Conservation (phyloP, 768 basidiomycete species). For the Agrocybe chaxingu region DNA sequence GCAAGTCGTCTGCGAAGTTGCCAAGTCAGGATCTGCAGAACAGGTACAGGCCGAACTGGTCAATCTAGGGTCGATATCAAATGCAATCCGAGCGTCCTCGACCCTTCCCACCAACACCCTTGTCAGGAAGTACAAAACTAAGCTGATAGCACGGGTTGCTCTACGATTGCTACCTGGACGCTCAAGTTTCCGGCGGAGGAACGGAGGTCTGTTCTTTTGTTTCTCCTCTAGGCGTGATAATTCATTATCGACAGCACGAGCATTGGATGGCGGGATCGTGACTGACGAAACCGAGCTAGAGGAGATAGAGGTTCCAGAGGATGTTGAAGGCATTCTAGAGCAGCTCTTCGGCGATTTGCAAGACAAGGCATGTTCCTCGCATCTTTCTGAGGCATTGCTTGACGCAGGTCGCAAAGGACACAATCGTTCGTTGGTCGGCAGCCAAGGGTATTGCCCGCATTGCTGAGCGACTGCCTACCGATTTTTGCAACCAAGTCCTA, state of each 20-base stretch:
- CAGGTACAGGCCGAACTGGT: slow-evolving; percentile 43
- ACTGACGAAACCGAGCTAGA: slow-evolving; percentile 6
- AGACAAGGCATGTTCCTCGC: slow-evolving; percentile 61
- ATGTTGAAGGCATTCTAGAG: slow-evolving; percentile 72
- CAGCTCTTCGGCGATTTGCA: slow-evolving; percentile 70
- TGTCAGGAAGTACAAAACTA: slow-evolving; percentile 65
- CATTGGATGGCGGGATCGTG: slow-evolving; percentile 22
- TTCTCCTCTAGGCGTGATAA: neutral
- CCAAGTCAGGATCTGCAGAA: slow-evolving; percentile 58
- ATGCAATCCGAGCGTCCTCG: slow-evolving; percentile 36
- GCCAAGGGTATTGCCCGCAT: slow-evolving; percentile 91
- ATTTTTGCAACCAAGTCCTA: slow-evolving; percentile 78
- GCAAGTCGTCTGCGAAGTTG: slow-evolving; percentile 67
- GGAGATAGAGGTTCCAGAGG: slow-evolving; percentile 66
- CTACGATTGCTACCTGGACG: slow-evolving; percentile 57
- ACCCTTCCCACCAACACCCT: slow-evolving; percentile 54
- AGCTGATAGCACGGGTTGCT: slow-evolving; percentile 64
- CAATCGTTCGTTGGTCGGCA: slow-evolving; percentile 90
- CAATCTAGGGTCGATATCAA: slow-evolving; percentile 43
- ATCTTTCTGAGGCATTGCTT: slow-evolving; percentile 2
- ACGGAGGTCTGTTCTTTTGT: slow-evolving; percentile 30
- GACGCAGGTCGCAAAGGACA: slow-evolving; percentile 57
- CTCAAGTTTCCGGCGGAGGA: slow-evolving; percentile 30
- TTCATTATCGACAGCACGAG: slow-evolving; percentile 22
- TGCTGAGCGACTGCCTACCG: slow-evolving; percentile 71